These are phyloP conservation scores for Zygosaccharomyces lentus DNA, from an alignment of 805 yeast genomes.

Conservation along the genomic window DNA sequence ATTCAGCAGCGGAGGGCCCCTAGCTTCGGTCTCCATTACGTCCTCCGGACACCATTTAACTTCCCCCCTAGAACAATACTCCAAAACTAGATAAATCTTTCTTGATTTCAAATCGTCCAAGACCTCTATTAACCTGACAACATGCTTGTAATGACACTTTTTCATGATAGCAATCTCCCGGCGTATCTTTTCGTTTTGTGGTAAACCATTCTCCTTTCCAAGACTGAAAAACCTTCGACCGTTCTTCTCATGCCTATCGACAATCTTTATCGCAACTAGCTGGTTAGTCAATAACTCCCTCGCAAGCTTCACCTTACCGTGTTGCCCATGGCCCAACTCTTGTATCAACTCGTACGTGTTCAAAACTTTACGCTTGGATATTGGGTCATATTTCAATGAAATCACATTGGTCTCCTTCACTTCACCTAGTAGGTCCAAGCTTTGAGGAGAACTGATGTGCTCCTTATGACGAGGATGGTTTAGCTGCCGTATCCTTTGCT, in stretches of 20 bases:
- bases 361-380: conserved; percentile 70
- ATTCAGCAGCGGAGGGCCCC: conserved; percentile 62
- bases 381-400: conserved; percentile 82
- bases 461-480: conserved; percentile 42
- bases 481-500: conserved; percentile 39
- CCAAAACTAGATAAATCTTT: conserved; percentile 85
- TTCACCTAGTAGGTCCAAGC: conserved; percentile 19
- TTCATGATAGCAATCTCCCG: conserved; percentile 92
- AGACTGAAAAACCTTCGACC: conserved; percentile 38
- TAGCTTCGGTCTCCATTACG: conserved; percentile 39
- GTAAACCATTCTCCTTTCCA: conserved; percentile 38
- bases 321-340: conserved; percentile 95
- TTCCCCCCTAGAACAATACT: conserved; percentile 87
- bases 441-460: conserved; percentile 26
- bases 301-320: conserved; percentile 95
- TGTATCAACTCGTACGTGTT: conserved; percentile 85
- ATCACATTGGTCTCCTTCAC: conserved; percentile 85
- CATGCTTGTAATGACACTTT: conserved; percentile 86
- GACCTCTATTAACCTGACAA: conserved; percentile 82
- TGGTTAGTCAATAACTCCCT: conserved; percentile 58
- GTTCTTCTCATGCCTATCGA: conserved; percentile 58
- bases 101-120: conserved; percentile 79
- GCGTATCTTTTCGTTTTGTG: conserved; percentile 66
- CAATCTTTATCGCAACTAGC: conserved; percentile 89
- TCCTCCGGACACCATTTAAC: conserved; percentile 61